Base-by-base conservation (phyloP, 129 eudicot species). In the Arctium minus region DNA sequence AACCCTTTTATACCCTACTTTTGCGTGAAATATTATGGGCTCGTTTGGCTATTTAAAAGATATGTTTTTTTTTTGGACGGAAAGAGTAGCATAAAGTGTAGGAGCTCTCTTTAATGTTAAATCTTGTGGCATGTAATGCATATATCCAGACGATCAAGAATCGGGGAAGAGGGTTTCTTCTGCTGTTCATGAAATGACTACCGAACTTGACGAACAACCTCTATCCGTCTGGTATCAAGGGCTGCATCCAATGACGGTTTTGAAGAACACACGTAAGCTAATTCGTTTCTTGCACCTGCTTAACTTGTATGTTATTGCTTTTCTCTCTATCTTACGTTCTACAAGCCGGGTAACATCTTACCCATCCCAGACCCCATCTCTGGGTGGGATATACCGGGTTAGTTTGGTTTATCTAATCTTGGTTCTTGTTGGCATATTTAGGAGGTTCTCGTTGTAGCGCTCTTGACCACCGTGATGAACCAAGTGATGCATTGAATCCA, bases 161-260 rank as follows among this genome's bases (percentile, higher is more conserved):
- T 38, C 35, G 17, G 29, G 35, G 4, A 56, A 38, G 5, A 60
- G 72, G 67, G 30, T 56, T 38, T 39, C 80, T 72, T 70, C 73
- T 53, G 79, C 17, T 32, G 31, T 29, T 44, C 31, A 50, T 73
- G 76, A 65, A 73, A 8, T 73, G 40, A 39, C 53, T 50, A 39
- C 8, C 18, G 84, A 22, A 69, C 40, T 83, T 40, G 86, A 86
- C 0, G 81, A 83, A 5, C 72, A 75, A 75, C 85, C 89, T 68
- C 85, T 86, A 15, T 74, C 78, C 22, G 38, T 17, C 74, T 86
- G 89, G 89, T 74, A 68, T 77, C 78, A 83, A 68, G 84, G 82
- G 56, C 30, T 69, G 18, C 69, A 60, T 31, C 44, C 81, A 42
- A 22, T 13, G n/a, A 30, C 44, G 8, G 70, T 70, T 13, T 35